Evolutionary conservation across 2,329 filamentous ascomycete genomes (phyloP).

Genomic region (Paraphaeosphaeria sporulosa): DNA sequence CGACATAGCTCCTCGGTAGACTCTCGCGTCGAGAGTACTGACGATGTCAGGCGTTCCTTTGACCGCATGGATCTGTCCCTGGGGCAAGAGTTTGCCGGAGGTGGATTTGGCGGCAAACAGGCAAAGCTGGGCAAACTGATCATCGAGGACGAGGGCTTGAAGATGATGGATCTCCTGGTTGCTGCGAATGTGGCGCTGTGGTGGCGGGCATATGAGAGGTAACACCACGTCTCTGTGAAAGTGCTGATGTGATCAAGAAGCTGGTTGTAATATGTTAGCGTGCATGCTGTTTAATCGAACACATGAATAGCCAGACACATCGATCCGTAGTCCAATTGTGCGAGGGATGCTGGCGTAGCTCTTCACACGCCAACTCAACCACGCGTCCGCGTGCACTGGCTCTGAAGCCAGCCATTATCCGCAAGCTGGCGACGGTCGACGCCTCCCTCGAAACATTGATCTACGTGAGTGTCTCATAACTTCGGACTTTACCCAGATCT

Average conservation of each 20-base stretch:
- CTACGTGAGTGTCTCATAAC: background rate
- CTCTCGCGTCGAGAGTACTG: slow-evolving; percentile 21
- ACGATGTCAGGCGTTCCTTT: slow-evolving; percentile 42
- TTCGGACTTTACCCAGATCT: too few relatives aligned
- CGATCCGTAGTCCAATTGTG: background rate
- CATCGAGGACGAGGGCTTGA: slow-evolving; percentile 85
- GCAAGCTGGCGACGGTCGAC: background rate
- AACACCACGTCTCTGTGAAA: slow-evolving; percentile 14
- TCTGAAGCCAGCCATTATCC: background rate
- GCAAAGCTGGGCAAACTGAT: slow-evolving; percentile 95
- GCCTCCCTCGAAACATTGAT: background rate
- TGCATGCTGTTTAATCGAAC: background rate
- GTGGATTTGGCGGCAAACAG: slow-evolving; percentile 82
- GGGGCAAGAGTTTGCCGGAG: slow-evolving; percentile 83
- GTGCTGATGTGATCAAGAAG: background rate
- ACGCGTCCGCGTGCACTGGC: background rate
- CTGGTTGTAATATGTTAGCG: background rate
- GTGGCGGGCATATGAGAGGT: slow-evolving; percentile 84
- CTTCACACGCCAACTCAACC: background rate
- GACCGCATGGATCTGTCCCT: slow-evolving; percentile 74
- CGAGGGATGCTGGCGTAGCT: background rate
- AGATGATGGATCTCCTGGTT: slow-evolving; percentile 94
- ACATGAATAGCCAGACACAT: too few relatives aligned
- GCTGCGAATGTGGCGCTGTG: slow-evolving; percentile 91
- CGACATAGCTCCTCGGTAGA: slow-evolving; percentile 40